Conservation (phyloP, 805 yeast species). For the Geotrichum ghanense region DNA sequence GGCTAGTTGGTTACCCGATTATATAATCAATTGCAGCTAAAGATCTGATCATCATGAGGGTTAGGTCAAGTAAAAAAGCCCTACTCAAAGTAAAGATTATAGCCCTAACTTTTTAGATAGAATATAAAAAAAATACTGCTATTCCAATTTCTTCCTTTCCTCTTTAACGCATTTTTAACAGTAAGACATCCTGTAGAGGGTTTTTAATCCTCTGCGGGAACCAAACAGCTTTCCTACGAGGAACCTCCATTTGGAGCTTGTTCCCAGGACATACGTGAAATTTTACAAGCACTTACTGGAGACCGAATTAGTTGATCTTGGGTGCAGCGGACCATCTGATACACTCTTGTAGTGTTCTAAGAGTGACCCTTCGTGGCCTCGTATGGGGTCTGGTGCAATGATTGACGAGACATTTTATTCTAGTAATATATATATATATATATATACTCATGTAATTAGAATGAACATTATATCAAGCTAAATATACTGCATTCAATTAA, state of each 20-base stretch:
- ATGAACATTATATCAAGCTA: too few species aligned
- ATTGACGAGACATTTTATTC: conserved; percentile 31
- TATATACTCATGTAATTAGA: not conserved
- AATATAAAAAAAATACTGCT: not conserved
- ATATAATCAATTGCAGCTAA: too few species aligned
- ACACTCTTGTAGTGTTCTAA: conserved; percentile 29
- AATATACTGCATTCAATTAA: too few species aligned
- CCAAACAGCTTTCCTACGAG: conserved; percentile 27
- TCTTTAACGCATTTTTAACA: conserved; percentile 25
- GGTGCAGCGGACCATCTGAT: conserved; percentile 51
- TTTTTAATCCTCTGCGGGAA: conserved; percentile 10
- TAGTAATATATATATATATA: not conserved
- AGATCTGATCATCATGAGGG: too few species aligned
- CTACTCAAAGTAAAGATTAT: too few species aligned
- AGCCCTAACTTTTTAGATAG: not conserved
- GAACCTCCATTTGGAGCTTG: conserved; percentile 24
- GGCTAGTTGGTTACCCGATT: too few species aligned
- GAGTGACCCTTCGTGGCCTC: conserved; percentile 57
- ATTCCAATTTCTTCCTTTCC: conserved; percentile 3
- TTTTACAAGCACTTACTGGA: conserved; percentile 34
- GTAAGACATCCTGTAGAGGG: conserved; percentile 2
- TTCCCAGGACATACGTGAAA: conserved; percentile 28
- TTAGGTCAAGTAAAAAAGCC: too few species aligned
- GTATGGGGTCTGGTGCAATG: conserved; percentile 55
- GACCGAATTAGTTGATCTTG: conserved; percentile 45